phyloP scores from a whole-genome alignment of 2,329 filamentous ascomycete species.

The Claviceps citrina region DNA sequence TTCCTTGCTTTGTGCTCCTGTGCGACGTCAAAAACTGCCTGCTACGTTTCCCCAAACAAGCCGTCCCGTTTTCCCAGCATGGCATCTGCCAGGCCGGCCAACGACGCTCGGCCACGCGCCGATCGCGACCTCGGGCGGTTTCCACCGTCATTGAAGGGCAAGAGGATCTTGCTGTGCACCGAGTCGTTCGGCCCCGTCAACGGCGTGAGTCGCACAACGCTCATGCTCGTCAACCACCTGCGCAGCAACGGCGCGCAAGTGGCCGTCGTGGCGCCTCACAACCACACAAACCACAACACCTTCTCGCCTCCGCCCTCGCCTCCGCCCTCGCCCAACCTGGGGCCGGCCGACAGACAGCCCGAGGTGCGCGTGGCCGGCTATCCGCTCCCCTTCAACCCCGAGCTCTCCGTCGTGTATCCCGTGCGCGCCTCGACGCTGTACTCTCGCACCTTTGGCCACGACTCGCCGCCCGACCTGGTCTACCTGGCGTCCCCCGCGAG shows the following conservation, averaged over 20 bases:
- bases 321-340: too few relatives aligned
- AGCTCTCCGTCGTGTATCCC: slow-evolving; percentile 54
- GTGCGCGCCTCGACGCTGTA: slow-evolving; percentile 49
- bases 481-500: slow-evolving; percentile 56
- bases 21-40: too few relatives aligned
- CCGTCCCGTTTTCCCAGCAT: too few relatives aligned
- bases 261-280: slow-evolving; percentile 49
- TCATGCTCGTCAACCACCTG: slow-evolving; percentile 53
- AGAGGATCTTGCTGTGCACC: slow-evolving; percentile 50
- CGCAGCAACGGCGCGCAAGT: slow-evolving; percentile 48
- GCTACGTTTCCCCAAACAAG: too few relatives aligned
- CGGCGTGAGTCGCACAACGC: slow-evolving; percentile 55
- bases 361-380: slow-evolving; percentile 49
- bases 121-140: slow-evolving; percentile 29
- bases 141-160: slow-evolving; percentile 36
- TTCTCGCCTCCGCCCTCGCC: slow-evolving; percentile 30
- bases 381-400: slow-evolving; percentile 55
- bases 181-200: slow-evolving; percentile 61
- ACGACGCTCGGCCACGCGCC: slow-evolving; percentile 8
- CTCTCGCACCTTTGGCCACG: slow-evolving; percentile 38
- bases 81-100: slow-evolving; percentile 4
- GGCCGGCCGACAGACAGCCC: slow-evolving; percentile 18
- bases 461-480: slow-evolving; percentile 43
- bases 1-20: too few relatives aligned
- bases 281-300: slow-evolving; percentile 37